Base-by-base conservation (phyloP, 2,329 filamentous ascomycete species). In the Arthrobotrys entomopaga region DNA sequence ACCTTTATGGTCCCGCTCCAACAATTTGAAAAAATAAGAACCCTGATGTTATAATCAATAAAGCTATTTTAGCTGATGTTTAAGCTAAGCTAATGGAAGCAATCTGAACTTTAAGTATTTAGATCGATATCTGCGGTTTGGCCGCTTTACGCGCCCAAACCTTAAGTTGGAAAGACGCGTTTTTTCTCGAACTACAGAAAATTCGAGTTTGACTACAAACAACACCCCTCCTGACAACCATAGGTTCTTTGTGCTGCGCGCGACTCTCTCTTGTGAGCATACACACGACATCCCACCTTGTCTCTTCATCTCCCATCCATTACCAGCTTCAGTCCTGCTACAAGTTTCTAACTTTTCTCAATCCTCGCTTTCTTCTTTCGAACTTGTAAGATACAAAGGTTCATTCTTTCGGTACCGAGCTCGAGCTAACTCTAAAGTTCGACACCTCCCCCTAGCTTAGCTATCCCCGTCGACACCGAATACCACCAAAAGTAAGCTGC, bases 401-500 rank as follows among this genome's bases (percentile, higher is more conserved):
- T 16, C 49, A 46, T 22, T 43, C 16, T n/a, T 22, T 26, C 34
- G 19, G 0, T 24, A 13, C 43, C 24, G 20, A 24, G 20, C 48
- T 50, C 8, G 24, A 63, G 50, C 52, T 64, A 64, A 60, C 60
- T 24, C 20, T 26, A 46, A 38, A 52, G 29, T 10, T 34, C 5
- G 29, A 34, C n/a, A n/a, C n/a, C n/a, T n/a, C n/a, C 22, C 20
- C 16, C 15, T 38, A 26, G 19, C 24, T 16, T 13, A 46, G 8
- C 34, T 34, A n/a, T 46, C n/a, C 42, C 29, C 29, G 13, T 49
- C 50, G 20, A 57, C 48, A 50, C 46, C 48, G 53, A 24, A 73
- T 24, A 61, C 24, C 42, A 6, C 34, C 61, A 73, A 57, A 8
- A 73, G 69, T 73, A 73, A 66, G 69, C 69, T 63, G 42, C 61